phyloP scores from a whole-genome alignment of 805 yeast species.

The Isabelozyma rhagii region DNA sequence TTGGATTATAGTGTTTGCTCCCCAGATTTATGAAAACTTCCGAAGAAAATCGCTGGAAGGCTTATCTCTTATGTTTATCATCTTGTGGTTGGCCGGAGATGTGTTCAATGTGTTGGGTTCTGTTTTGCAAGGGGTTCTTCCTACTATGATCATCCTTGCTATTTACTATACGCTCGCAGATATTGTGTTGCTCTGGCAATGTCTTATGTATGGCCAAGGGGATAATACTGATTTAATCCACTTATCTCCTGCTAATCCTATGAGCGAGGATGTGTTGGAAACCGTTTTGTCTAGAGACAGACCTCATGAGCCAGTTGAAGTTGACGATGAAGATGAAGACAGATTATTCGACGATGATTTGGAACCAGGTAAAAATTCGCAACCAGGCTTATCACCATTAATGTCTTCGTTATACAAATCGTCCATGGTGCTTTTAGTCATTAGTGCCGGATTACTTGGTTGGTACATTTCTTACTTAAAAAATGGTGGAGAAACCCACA shows the following conservation, averaged over 20 bases:
- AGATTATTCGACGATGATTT: slow-evolving; percentile 9
- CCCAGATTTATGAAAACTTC: slow-evolving; percentile 92
- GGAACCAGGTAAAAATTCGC: background rate
- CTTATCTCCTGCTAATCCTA: slow-evolving; percentile 85
- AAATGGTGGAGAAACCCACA: slow-evolving; percentile 29
- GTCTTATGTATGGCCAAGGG: slow-evolving; percentile 72
- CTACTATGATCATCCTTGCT: slow-evolving; percentile 92
- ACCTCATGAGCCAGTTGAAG: slow-evolving; percentile 18
- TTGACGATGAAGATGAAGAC: slow-evolving; percentile 24
- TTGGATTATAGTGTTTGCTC: slow-evolving; percentile 97
- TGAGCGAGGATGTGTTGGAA: slow-evolving; percentile 66
- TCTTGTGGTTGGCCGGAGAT: slow-evolving; percentile 92
- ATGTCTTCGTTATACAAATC: slow-evolving; percentile 24
- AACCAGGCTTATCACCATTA: slow-evolving; percentile 13
- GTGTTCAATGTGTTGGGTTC: slow-evolving; percentile 92
- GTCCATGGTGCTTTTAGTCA: slow-evolving; percentile 62
- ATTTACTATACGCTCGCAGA: slow-evolving; percentile 92
- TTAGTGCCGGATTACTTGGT: slow-evolving; percentile 79
- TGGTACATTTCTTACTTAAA: slow-evolving; percentile 70
- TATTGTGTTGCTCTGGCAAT: slow-evolving; percentile 76
- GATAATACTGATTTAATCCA: slow-evolving; percentile 66
- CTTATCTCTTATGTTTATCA: slow-evolving; percentile 77
- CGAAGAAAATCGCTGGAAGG: slow-evolving; percentile 86
- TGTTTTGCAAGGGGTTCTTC: slow-evolving; percentile 81
- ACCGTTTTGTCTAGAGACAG: slow-evolving; percentile 50